phyloP scores from a whole-genome alignment of 78 protist species.

The Thecamonas trahens region DNA sequence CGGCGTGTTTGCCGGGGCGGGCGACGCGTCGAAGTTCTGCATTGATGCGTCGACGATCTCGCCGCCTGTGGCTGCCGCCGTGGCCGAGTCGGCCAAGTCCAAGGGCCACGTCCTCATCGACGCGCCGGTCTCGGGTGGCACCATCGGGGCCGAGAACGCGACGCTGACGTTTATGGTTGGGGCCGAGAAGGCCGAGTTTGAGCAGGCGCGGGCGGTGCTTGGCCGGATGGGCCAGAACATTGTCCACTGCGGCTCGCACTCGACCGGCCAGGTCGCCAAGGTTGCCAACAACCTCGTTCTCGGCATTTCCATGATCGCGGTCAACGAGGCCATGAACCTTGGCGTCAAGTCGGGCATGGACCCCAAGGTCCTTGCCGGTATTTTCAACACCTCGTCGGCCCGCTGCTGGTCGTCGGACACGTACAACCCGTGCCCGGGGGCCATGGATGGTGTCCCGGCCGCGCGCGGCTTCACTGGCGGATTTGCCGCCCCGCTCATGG shows the following conservation, averaged over 20 bases:
- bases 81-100: slow-evolving; percentile 21
- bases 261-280: slow-evolving; percentile 79
- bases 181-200: slow-evolving; percentile 28
- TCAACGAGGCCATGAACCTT: slow-evolving; percentile 78
- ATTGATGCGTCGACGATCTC: slow-evolving; percentile 80
- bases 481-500: slow-evolving; percentile 78
- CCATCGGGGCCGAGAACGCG: slow-evolving; percentile 71
- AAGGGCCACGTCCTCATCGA: slow-evolving; percentile 47
- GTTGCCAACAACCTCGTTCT: slow-evolving; percentile 83
- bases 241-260: slow-evolving; percentile 75
- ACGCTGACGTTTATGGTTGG: slow-evolving; percentile 92
- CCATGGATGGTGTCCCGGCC: slow-evolving; percentile 50
- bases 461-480: slow-evolving; percentile 83
- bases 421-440: slow-evolving; percentile 92
- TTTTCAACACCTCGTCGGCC: slow-evolving; percentile 82
- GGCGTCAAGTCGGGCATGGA: slow-evolving; percentile 81
- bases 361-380: slow-evolving; percentile 76
- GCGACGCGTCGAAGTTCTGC: slow-evolving; percentile 23
- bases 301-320: slow-evolving; percentile 78
- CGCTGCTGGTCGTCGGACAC: slow-evolving; percentile 90
- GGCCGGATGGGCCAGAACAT: slow-evolving; percentile 73
- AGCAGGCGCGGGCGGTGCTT: slow-evolving; percentile 47
- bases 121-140: slow-evolving; percentile 84
- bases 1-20: slow-evolving; percentile 11
- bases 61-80: slow-evolving; percentile 45